A percentile compares a stretch with the other conserved stretches of the same genome.
These are phyloP conservation scores for Trichosporon coremiiforme DNA, from an alignment of 1,284 basidiomycete genomes.

Conservation along the genomic window DNA sequence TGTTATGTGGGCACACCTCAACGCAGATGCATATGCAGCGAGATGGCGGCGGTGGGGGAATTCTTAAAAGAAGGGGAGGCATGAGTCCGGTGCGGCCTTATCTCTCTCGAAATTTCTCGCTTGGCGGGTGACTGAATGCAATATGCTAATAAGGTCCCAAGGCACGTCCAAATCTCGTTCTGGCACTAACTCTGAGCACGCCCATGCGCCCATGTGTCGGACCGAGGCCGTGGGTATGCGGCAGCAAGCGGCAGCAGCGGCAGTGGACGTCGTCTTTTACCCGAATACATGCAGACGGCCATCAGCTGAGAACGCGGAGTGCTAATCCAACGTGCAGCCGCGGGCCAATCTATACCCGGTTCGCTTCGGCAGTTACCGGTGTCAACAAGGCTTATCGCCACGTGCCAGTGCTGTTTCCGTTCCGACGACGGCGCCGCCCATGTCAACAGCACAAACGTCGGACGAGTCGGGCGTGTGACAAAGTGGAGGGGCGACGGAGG, in stretches of 20 bases:
- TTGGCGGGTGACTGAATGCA: not conserved
- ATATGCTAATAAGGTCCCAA: not conserved
- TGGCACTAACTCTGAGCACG: not conserved
- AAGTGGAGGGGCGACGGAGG: not conserved
- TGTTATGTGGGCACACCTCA: not conserved
- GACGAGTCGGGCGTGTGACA: not conserved
- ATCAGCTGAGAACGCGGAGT: not conserved
- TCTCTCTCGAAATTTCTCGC: not conserved
- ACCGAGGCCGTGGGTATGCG: constrained; percentile 1
- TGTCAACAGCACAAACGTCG: not conserved
- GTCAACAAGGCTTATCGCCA: constrained; percentile 4
- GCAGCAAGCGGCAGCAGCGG: not conserved
- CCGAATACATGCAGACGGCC: not conserved
- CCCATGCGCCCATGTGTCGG: constrained; percentile 6
- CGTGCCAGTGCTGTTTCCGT: not conserved
- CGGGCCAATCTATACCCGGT: not conserved
- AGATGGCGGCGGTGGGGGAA: not conserved
- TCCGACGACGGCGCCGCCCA: not conserved
- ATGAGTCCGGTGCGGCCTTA: not conserved
- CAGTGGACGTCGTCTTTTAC: not conserved
- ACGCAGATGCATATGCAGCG: not conserved
- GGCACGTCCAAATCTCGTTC: not conserved
- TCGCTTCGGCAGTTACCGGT: constrained; percentile 10
- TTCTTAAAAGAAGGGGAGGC: not conserved
- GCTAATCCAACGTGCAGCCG: not conserved